These are phyloP conservation scores for Fusarium penzigii DNA, from an alignment of 2,329 filamentous ascomycete species.

Conservation along the genomic window DNA sequence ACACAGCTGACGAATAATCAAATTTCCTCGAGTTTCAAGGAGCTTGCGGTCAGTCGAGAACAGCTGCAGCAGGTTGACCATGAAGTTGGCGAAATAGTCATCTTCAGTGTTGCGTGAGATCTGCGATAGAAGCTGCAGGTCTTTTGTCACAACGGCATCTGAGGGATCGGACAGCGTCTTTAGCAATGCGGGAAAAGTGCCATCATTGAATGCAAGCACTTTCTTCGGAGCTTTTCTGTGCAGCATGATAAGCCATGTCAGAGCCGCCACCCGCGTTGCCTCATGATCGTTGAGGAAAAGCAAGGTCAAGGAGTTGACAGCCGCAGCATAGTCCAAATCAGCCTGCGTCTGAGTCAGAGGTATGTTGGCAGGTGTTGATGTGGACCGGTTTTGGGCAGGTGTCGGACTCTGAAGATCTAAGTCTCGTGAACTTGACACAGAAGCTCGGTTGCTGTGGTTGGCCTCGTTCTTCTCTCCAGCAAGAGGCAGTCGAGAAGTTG, in stretches of 20 bases:
- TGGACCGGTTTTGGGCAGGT: conserved; percentile 49
- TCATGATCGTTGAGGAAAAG: conserved; percentile 97
- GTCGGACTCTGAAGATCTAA: conserved; percentile 54
- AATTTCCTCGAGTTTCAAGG: conserved; percentile 87
- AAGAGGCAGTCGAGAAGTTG: conserved; percentile 44
- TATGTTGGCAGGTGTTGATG: conserved; percentile 47
- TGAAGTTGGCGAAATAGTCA: conserved; percentile 96
- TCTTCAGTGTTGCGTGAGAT: conserved; percentile 97
- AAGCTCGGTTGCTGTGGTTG: conserved; percentile 51
- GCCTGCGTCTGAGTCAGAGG: conserved; percentile 50
- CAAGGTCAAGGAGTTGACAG: conserved; percentile 88
- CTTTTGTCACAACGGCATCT: conserved; percentile 92
- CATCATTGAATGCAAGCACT: conserved; percentile 93
- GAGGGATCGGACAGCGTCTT: conserved; percentile 96
- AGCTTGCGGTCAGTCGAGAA: conserved; percentile 93
- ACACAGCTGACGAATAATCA: conserved; percentile 95
- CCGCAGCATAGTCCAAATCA: conserved; percentile 93
- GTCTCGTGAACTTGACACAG: conserved; percentile 55
- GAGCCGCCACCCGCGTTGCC: conserved; percentile 86
- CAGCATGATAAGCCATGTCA: conserved; percentile 97
- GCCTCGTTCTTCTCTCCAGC: conserved; percentile 48
- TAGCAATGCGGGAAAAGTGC: conserved; percentile 91
- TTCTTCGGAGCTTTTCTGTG: conserved; percentile 93
- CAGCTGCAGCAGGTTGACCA: conserved; percentile 92
- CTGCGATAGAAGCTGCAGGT: conserved; percentile 89